Base-by-base conservation (phyloP, 331 rosid genomes). In the Pyrus hybrid region DNA sequence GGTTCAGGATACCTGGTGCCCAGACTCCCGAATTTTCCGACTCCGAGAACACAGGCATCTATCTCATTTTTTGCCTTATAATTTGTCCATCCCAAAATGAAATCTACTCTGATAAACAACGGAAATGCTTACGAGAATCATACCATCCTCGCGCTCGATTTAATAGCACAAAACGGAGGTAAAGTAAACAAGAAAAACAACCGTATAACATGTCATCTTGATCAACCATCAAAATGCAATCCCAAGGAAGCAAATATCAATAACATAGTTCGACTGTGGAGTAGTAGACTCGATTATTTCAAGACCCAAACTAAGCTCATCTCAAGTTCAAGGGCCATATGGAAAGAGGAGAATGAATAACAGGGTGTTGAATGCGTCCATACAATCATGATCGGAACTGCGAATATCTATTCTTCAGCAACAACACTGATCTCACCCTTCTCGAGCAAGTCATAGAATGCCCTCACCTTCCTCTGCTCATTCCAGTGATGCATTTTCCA, bases 401-500 rank as follows among this genome's bases (percentile, higher is more conserved):
- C 5, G 18, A 61, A 41, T 11, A 30, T 71, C 83, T 80, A 92
- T 73, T 85, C 91, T 9, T 80, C 76, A 0, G 77, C 92, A 20
- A 92, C 78, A 25, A 92, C 96, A 64, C 97, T 79, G 14, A 90
- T 90, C 89, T 92, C 96, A 65, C 90, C 96, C 67, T 83, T 92
- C 66, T 90, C 96, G 8, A 87, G 89, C 78, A 90, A 77, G 86
- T 93, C 97, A 49, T 89, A 89, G 70, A 93, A 93, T 61, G 88
- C 10, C 83, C 97, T 87, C 67, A 70, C 71, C 77, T 81, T 93
- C 80, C 91, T 88, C 87, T 93, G 98, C 71, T 93, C 97, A 80
- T 93, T 93, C 98, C 98, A 93, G 81, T 93, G 98, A 79, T 93
- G 89, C 97, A 89, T 93, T 82, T 93, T 93, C 94, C 98, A 93